Percentiles rank a stretch among this genome's conserved stretches.
Evolutionary conservation across 768 basidiomycete genomes (phyloP).

Genomic region (Russula sp.): DNA sequence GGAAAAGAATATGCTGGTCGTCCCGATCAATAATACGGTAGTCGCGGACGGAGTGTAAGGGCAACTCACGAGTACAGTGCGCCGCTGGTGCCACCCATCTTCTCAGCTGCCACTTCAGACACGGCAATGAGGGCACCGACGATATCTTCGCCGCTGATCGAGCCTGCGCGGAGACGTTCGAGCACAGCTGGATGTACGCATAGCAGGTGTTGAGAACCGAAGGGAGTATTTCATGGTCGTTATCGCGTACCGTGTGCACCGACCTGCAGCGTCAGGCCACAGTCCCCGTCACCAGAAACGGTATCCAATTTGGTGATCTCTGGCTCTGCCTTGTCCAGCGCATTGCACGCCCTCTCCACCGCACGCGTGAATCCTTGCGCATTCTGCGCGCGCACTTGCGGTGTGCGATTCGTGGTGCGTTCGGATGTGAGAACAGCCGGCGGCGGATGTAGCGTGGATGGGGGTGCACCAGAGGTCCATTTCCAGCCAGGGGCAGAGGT

Average conservation of each 20-base stretch:
- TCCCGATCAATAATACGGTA: background rate
- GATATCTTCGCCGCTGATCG: constrained; percentile 56
- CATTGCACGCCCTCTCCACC: constrained; percentile 53
- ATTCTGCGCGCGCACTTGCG: constrained; percentile 35
- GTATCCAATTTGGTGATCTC: constrained; percentile 90
- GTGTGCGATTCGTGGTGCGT: constrained; percentile 1
- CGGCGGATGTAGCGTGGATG: constrained; percentile 24
- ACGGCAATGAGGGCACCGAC: constrained; percentile 58
- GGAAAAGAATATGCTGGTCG: constrained; percentile 78
- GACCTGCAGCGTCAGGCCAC: constrained; percentile 59
- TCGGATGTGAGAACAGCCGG: constrained; percentile 11
- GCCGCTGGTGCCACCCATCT: constrained; percentile 89
- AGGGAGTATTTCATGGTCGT: background rate
- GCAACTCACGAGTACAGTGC: constrained; percentile 78
- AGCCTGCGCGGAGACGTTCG: constrained; percentile 45
- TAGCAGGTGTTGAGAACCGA: background rate
- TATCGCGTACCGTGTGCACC: constrained; percentile 57
- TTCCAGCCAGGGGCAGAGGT: constrained; percentile 78
- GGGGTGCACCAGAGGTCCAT: constrained; percentile 51
- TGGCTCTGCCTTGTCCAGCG: constrained; percentile 69
- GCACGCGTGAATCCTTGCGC: constrained; percentile 44
- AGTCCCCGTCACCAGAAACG: constrained; percentile 87
- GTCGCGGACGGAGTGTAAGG: background rate
- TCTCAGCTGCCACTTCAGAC: constrained; percentile 68
- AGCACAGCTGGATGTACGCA: constrained; percentile 44